Evolutionary conservation across 192 early-diverging fungal species (phyloP), one percentile per base, ranked within the genome.

Genomic region (Pilaira anomala): DNA sequence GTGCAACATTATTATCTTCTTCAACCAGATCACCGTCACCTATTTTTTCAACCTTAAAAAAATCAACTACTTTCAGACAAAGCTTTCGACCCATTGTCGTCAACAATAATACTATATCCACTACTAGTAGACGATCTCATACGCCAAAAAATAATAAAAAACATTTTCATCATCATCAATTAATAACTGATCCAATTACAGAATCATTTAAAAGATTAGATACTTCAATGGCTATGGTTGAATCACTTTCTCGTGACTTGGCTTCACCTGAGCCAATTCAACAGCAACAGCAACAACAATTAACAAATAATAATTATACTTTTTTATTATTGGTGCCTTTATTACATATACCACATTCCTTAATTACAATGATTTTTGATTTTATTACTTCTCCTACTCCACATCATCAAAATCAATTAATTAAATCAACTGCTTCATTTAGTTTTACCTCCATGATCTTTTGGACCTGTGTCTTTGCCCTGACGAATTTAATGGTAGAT

Each of bases 121-220:
- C 59, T 18, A 42, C 21, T 21, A 42, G 22, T 14, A 24, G 41
- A 39, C 9, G 18, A 3, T 44, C 48, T 9, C 26, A 50, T 25
- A 62, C 60, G 7, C 48, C 29, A 8, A 36, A 30, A 4, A 4
- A 51, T 26, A 33, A 54, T 33, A 36, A 55, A 5, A 55, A 21
- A 55, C 54, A 40, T 8, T 19, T 29, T 19, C n/a, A 40, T 45
- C 26, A 42, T 0, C 25, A 51, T 26, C 18, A 9, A 24, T 21
- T 18, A 24, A 49, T 8, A 6, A 16, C 19, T 13, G 67, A 69
- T 9, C 61, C 67, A 6, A 36, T 69, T 0, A 8, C 57, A n/a
- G 67, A 41, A 30, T 72, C 70, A 6, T 66, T 66, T 19, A 64
- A 66, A 48, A 63, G 70, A 14, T 44, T 72, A 7, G 70, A 72